Conservation (phyloP, 805 yeast species). For the Candida montana region DNA sequence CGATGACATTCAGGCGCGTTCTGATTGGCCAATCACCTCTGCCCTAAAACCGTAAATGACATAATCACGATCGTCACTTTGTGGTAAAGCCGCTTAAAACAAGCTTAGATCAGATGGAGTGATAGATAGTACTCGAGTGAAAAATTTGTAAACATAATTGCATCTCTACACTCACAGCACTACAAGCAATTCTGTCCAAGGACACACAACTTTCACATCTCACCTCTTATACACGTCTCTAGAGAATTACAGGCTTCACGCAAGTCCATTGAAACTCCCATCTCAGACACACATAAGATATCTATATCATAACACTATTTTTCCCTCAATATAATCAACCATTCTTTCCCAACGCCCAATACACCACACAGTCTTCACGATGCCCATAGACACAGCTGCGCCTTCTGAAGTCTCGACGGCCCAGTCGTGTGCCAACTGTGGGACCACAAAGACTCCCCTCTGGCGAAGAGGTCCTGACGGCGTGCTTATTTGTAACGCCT, state of each 20-base stretch:
- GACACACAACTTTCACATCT: no score
- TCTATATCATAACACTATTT: no score
- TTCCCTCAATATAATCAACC: neutral
- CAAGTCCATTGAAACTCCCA: no score
- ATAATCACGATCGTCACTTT: neutral
- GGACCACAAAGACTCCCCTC: slow-evolving; percentile 82
- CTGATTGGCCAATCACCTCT: slow-evolving; percentile 12
- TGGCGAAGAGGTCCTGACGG: slow-evolving; percentile 94
- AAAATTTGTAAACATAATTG: no score
- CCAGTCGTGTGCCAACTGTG: slow-evolving; percentile 71
- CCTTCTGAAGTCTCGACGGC: slow-evolving; percentile 3
- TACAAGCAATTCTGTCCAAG: no score
- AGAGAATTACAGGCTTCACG: no score
- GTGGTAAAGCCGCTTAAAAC: neutral
- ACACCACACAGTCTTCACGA: neutral
- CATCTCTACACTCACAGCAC: no score
- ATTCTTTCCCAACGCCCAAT: neutral
- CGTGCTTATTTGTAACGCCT: slow-evolving; percentile 87
- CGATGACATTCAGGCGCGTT: slow-evolving; percentile 2
- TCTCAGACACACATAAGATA: no score
- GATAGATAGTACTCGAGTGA: no score
- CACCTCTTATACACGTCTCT: no score
- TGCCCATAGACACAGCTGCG: neutral
- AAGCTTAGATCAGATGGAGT: no score
- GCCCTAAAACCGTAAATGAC: neutral